phyloP scores from a whole-genome alignment of 768 basidiomycete species.

The Pleurotus salmoneostramineus region DNA sequence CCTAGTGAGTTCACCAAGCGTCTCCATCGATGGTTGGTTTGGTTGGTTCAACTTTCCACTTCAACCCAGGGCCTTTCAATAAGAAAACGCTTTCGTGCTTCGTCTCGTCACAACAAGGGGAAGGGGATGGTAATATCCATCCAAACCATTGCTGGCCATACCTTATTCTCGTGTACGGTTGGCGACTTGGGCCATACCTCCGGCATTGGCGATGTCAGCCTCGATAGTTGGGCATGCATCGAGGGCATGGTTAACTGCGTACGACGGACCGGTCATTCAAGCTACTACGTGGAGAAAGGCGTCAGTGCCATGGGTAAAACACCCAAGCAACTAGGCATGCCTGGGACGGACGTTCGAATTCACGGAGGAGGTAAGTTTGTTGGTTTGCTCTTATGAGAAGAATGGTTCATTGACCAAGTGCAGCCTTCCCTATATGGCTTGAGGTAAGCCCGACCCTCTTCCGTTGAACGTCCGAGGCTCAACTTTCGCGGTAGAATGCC shows the following conservation, averaged over 20 bases:
- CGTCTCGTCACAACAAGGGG: slow-evolving; percentile 67
- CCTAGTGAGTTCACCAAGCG: slow-evolving; percentile 36
- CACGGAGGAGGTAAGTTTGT: slow-evolving; percentile 69
- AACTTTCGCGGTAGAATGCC: slow-evolving; percentile 49
- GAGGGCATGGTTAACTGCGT: slow-evolving; percentile 82
- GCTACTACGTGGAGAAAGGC: slow-evolving; percentile 83
- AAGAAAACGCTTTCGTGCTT: slow-evolving; percentile 78
- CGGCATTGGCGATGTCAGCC: slow-evolving; percentile 70
- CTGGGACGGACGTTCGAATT: slow-evolving; percentile 52
- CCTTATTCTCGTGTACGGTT: slow-evolving; percentile 78
- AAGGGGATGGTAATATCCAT: slow-evolving; percentile 81
- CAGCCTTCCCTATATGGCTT: slow-evolving; percentile 85
- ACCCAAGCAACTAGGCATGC: slow-evolving; percentile 66
- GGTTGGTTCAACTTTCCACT: not conserved
- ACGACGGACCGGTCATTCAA: slow-evolving; percentile 77
- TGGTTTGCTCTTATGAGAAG: not conserved
- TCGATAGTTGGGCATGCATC: slow-evolving; percentile 76
- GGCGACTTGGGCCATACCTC: slow-evolving; percentile 69
- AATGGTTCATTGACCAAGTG: slow-evolving; percentile 8
- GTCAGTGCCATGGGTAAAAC: slow-evolving; percentile 83
- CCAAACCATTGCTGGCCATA: slow-evolving; percentile 75
- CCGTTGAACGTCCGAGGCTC: slow-evolving; percentile 20
- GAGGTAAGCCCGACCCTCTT: slow-evolving; percentile 35
- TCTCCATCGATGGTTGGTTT: not conserved
- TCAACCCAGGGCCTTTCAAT: slow-evolving; percentile 56